Base-by-base conservation (phyloP, 306 rosid species). In the Neltuma alba region DNA sequence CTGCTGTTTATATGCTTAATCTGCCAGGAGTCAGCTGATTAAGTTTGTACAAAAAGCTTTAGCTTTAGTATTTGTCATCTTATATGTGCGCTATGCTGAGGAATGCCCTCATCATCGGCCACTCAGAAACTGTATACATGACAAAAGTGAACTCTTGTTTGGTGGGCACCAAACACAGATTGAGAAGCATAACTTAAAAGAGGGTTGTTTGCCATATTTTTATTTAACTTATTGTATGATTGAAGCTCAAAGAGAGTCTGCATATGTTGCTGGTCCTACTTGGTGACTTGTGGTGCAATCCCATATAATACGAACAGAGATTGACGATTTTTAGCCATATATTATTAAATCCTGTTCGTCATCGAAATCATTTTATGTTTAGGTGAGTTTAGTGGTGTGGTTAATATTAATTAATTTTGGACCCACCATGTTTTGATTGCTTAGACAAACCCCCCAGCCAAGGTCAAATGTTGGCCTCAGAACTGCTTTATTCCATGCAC, bases 401-500 rank as follows among this genome's bases (percentile, higher is more conserved):
- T 63, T 71, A 47, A 79, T 31, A 69, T 72, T 77, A 74, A 62
- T 77, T 80, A 72, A 71, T 72, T 81, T 76, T 76, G 91, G 91
- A 76, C 89, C 89, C 90, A 91, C 91, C 38, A 72, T 69, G 70
- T 83, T 84, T 89, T 38, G 58, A 80, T 82, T 76, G 87, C 58
- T 68, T 63, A 66, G 85, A 83, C 88, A 87, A 63, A 68, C 33
- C 70, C 85, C 64, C 28, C 82, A 65, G 78, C 37, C 57, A 64
- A 87, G 88, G 90, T 83, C 88, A 10, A 83, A 81, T 85, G 83
- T 83, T 83, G 78, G 83, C 88, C 86, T 80, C 77, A 73, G 55
- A 77, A 67, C 84, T 83, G 57, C 85, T 90, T 90, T 89, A 85
- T 87, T 86, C 78, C 83, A 68, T 57, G 74, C 89, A 81, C 86